phyloP scores from a whole-genome alignment of 148 eudicot species.

The Dianthus caryophyllus region DNA sequence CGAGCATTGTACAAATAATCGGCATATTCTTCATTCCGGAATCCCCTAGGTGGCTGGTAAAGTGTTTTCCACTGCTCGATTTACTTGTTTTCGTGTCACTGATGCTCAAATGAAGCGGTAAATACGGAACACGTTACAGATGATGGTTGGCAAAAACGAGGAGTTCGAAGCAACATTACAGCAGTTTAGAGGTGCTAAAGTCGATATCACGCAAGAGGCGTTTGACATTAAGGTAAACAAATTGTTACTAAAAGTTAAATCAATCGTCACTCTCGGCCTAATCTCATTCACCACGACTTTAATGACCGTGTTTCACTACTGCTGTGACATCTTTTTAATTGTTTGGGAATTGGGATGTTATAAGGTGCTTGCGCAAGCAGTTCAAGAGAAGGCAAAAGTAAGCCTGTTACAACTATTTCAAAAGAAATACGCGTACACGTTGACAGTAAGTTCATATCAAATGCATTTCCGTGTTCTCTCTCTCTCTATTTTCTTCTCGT shows the following conservation, averaged over 20 bases:
- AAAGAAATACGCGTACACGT: conserved; percentile 28
- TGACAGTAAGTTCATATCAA: conserved; percentile 29
- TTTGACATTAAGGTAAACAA: conserved; percentile 36
- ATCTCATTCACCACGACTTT: too few relatives aligned
- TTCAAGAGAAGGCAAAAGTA: conserved; percentile 23
- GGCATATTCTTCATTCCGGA: conserved; percentile 35
- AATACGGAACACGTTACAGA: conserved; percentile 18
- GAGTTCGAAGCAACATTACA: conserved; percentile 31
- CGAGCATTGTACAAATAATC: conserved; percentile 28
- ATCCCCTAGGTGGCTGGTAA: conserved; percentile 49
- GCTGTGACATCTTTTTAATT: too few relatives aligned
- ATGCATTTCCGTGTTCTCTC: background rate
- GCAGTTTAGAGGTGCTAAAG: conserved; percentile 30
- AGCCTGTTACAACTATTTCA: conserved; percentile 28
- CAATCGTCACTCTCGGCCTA: too few relatives aligned
- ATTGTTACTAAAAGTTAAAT: too few relatives aligned
- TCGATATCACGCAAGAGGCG: conserved; percentile 26
- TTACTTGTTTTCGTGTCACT: background rate
- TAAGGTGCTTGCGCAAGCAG: conserved; percentile 27
- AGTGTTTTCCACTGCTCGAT: too few relatives aligned
- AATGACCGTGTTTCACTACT: too few relatives aligned
- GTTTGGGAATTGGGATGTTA: background rate
- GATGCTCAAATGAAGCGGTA: background rate
- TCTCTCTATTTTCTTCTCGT: too few relatives aligned
- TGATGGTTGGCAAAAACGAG: conserved; percentile 22